Evolutionary conservation across 2,329 filamentous ascomycete species (phyloP).

Genomic region (Cryphonectria parasitica): DNA sequence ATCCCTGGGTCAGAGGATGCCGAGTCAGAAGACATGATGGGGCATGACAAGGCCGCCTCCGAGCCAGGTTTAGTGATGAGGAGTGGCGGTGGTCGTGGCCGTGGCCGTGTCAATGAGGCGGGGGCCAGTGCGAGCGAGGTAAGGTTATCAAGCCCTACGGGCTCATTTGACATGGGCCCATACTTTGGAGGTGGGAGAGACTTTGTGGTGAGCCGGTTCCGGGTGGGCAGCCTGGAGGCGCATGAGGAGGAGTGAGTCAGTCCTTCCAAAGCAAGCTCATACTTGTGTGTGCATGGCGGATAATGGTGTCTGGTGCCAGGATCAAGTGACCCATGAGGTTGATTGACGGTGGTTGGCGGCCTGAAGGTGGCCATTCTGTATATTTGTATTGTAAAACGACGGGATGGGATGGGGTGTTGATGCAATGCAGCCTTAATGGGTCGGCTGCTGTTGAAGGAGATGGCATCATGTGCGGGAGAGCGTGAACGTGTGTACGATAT

Average conservation of each 20-base stretch:
- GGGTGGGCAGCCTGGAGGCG: slow-evolving; percentile 27
- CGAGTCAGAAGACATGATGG: background rate
- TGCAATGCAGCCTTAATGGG: background rate
- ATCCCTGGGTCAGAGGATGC: background rate
- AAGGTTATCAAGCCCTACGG: background rate
- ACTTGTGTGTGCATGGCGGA: background rate
- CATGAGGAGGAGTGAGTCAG: slow-evolving; percentile 27
- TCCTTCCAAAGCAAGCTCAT: background rate
- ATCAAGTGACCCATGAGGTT: background rate
- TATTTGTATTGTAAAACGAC: background rate
- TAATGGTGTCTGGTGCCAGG: background rate
- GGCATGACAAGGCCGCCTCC: background rate
- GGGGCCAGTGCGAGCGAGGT: background rate
- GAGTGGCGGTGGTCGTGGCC: background rate
- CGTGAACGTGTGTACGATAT: background rate
- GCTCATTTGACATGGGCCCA: slow-evolving; percentile 19
- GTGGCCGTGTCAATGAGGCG: background rate
- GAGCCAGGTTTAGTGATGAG: background rate
- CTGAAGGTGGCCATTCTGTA: background rate
- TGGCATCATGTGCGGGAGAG: background rate
- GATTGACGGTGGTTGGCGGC: background rate
- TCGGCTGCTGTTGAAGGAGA: background rate
- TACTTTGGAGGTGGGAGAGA: slow-evolving; percentile 21
- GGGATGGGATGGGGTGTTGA: background rate
- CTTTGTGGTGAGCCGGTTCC: slow-evolving; percentile 27